A percentile compares a stretch with the other conserved stretches of the same genome.
These are phyloP conservation scores for Cyclaneusma minus DNA, from an alignment of 2,329 filamentous ascomycete genomes.

Conservation along the genomic window DNA sequence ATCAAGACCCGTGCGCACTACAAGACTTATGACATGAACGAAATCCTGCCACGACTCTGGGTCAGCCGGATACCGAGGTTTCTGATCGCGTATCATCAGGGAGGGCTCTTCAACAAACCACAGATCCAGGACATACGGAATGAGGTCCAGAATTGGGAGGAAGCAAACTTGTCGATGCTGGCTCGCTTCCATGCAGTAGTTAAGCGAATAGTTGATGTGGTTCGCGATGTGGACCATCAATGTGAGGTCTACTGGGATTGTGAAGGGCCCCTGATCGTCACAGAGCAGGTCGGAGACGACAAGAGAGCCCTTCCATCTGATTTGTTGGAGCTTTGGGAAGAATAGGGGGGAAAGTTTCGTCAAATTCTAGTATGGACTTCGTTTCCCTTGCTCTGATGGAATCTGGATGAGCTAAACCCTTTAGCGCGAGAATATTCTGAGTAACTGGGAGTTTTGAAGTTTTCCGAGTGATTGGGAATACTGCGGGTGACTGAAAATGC, in stretches of 20 bases:
- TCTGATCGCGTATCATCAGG: slow-evolving; percentile 31
- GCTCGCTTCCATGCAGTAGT: slow-evolving; percentile 10
- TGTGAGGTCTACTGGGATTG: slow-evolving; percentile 11
- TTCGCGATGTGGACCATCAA: slow-evolving; percentile 7
- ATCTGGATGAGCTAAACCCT: too few species aligned
- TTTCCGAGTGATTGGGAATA: too few species aligned
- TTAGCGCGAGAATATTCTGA: too few species aligned
- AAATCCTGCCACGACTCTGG: slow-evolving; percentile 29
- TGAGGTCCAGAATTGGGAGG: slow-evolving; percentile 9
- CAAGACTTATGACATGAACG: slow-evolving; percentile 10
- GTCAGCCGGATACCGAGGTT: slow-evolving; percentile 33
- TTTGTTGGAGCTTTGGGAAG: too few species aligned
- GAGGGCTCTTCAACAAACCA: slow-evolving; percentile 22
- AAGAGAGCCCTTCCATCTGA: slow-evolving; percentile 11
- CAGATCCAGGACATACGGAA: slow-evolving; percentile 6
- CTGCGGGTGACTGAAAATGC: too few species aligned
- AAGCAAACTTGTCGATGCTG: slow-evolving; percentile 5
- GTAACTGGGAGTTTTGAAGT: too few species aligned
- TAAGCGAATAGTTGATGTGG: slow-evolving; percentile 10
- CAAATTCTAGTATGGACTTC: too few species aligned
- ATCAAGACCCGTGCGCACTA: slow-evolving; percentile 28
- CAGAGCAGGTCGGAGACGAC: slow-evolving; percentile 8
- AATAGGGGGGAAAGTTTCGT: too few species aligned
- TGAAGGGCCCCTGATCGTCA: slow-evolving; percentile 8
- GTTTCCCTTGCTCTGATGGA: too few species aligned